Base-by-base conservation (phyloP, 805 yeast species). In the Yamadazyma phyllophila region DNA sequence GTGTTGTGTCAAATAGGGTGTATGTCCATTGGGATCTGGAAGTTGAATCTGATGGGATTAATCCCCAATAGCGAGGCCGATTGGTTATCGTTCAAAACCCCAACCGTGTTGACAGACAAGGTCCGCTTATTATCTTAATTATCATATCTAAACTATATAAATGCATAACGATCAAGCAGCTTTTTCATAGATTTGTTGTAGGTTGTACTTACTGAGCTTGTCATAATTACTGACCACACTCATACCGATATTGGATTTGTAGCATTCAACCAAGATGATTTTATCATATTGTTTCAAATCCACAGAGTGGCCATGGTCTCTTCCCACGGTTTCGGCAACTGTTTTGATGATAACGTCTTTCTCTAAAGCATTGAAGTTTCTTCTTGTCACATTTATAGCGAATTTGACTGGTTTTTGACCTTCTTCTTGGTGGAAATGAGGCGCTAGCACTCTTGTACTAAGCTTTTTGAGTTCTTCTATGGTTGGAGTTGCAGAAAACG, bases 51-150 rank as follows among this genome's bases (percentile, higher is more conserved):
- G 16, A 88, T 92, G 97, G 98, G 97, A 0, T 70, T 92, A 52
- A 81, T 92, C 48, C 99, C 99, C 16, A 88, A 85, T 55, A 84
- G 82, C 31, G 76, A 76, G 38, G 84, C 96, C 53, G 99, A 92
- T 61, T 94, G 98, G 98, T 67, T 92, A 13, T 82, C 89, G 6
- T 91, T 96, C 91, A 95, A 90, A 59, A 56, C 54, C 2, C 68
- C 73, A 6, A 53, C 71, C n/a, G 27, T 29, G 9, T 26, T 27
- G 12, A 39, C 29, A 15, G 43, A 39, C 30, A 39, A 32, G 20
- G 26, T 38, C 3, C 20, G 27, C 20, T 8, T 44, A n/a, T 16
- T 42, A 17, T 24, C 26, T 17, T 35, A 17, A 29, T 7, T 29
- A 20, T 20, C 24, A 20, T 42, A 17, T 24, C 26, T 17, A 17